Conservation (phyloP, 169 alveolate genomes). For the Hepatocystis sp. region DNA sequence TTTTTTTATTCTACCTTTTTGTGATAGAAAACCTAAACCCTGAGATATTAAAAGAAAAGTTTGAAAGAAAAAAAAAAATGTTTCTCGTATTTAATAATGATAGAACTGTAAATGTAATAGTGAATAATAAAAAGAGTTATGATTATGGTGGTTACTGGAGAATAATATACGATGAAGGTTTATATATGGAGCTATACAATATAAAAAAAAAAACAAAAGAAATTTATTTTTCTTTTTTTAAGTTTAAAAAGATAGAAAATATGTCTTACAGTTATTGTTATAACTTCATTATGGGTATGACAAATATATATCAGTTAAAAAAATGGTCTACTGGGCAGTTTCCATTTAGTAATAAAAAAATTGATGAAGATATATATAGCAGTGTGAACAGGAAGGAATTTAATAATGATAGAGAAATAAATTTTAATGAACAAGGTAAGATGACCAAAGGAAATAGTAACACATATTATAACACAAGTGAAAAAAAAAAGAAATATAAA, state of each 20-base stretch:
- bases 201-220: slow-evolving; percentile 18
- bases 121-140: slow-evolving; percentile 4
- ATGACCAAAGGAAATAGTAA: too few relatives aligned
- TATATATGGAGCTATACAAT: slow-evolving; percentile 49
- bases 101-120: slow-evolving; percentile 40
- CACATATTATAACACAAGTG: too few relatives aligned
- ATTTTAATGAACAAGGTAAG: too few relatives aligned
- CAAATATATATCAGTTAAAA: slow-evolving; percentile 22
- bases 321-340: too few relatives aligned
- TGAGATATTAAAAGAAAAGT: slow-evolving; percentile 18
- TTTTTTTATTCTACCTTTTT: neutral
- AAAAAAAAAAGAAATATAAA: too few relatives aligned
- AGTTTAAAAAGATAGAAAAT: slow-evolving; percentile 13
- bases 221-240: slow-evolving; percentile 63
- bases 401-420: too few relatives aligned
- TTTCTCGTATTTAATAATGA: slow-evolving; percentile 39
- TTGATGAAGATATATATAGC: too few relatives aligned
- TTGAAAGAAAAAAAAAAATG: slow-evolving; percentile 21
- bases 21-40: slow-evolving; percentile 45
- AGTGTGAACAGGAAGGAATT: too few relatives aligned
- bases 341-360: too few relatives aligned
- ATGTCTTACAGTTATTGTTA: slow-evolving; percentile 58
- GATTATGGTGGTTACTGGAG: slow-evolving; percentile 65
- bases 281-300: slow-evolving; percentile 44
- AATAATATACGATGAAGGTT: slow-evolving; percentile 64